Evolutionary conservation across 305 asterid genomes (phyloP), one percentile per base, ranked within the genome.

Genomic region (Solanum hybrid): DNA sequence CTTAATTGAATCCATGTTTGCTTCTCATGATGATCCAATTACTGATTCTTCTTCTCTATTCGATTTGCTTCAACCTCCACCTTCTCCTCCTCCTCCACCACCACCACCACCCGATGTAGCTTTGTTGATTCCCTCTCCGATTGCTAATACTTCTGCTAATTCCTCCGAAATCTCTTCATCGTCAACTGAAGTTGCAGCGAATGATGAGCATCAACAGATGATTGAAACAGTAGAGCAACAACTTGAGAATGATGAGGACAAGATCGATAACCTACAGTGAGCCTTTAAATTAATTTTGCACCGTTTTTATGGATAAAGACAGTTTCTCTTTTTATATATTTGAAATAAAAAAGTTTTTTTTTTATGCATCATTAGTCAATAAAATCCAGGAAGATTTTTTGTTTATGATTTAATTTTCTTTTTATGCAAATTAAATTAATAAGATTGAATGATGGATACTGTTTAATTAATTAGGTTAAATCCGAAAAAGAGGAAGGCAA

Each of bases 81-180:
- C 75, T n/a, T 82, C 77, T 8, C 83, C 89, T 14, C 79, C 89
- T 2, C 67, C 57, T 1, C 57, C 61, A 20, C 42, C 31, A 51
- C n/a, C 69, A 6, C 83, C 89, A 14, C 86, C 90, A 35, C 46
- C 33, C 11, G n/a, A 6, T 33, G 81, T 75, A 12, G 91, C 89
- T 74, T 73, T 46, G 20, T 34, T n/a, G 40, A 35, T 76, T 3
- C 85, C 90, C 46, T 90, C 91, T 20, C 93, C 6, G 89, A 94
- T 89, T 83, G 94, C 91, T 11, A 92, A 91, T 83, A 96, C 97
- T 6, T 97, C 98, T 6, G 97, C 97, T 0, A 94, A 94, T 73
- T 97, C 96, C 0, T 94, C 95, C 1, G 94, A 98, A 2, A 87
- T 95, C n/a, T 97, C 98, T 1, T 95, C 98, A 0, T 95, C 98